Conservation (phyloP, 2,329 filamentous ascomycete species). For the Aspergillus niger region DNA sequence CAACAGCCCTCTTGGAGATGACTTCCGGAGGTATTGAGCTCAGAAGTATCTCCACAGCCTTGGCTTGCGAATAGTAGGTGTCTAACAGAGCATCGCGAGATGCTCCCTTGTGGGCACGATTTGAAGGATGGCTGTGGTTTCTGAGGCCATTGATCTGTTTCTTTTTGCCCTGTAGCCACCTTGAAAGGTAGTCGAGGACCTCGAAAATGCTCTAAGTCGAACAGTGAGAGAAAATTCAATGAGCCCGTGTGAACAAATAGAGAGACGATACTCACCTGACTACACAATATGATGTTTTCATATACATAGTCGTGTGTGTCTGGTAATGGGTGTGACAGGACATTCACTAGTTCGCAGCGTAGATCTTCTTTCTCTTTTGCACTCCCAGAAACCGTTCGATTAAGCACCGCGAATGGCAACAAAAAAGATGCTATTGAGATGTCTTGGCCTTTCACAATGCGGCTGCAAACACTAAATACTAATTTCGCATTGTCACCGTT, state of each 20-base stretch:
- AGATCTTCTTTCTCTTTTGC: slow-evolving; percentile 66
- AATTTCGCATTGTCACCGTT: slow-evolving; percentile 73
- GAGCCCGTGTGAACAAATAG: background rate
- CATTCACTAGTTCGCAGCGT: slow-evolving; percentile 69
- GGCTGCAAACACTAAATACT: slow-evolving; percentile 78
- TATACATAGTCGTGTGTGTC: slow-evolving; percentile 59
- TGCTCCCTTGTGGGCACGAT: slow-evolving; percentile 32
- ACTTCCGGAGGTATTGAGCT: slow-evolving; percentile 68
- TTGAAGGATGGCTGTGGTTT: slow-evolving; percentile 29
- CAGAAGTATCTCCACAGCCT: slow-evolving; percentile 72
- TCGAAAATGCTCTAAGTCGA: slow-evolving; percentile 74
- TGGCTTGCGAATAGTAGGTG: slow-evolving; percentile 48
- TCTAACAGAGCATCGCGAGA: slow-evolving; percentile 32
- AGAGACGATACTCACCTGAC: slow-evolving; percentile 64
- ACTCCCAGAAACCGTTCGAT: slow-evolving; percentile 74
- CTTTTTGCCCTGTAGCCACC: slow-evolving; percentile 82
- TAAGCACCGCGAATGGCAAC: slow-evolving; percentile 81
- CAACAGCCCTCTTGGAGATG: slow-evolving; percentile 82
- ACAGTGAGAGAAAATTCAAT: background rate
- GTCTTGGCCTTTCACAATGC: slow-evolving; percentile 83
- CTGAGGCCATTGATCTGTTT: slow-evolving; percentile 46
- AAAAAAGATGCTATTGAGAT: slow-evolving; percentile 83
- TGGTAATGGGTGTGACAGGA: slow-evolving; percentile 67
- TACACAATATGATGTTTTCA: slow-evolving; percentile 80
- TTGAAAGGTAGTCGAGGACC: slow-evolving; percentile 85